A percentile compares a stretch with the other conserved stretches of the same genome.
These are phyloP conservation scores for Torrubiella hemipterigena DNA, from an alignment of 2,329 filamentous ascomycete genomes.

Conservation along the genomic window DNA sequence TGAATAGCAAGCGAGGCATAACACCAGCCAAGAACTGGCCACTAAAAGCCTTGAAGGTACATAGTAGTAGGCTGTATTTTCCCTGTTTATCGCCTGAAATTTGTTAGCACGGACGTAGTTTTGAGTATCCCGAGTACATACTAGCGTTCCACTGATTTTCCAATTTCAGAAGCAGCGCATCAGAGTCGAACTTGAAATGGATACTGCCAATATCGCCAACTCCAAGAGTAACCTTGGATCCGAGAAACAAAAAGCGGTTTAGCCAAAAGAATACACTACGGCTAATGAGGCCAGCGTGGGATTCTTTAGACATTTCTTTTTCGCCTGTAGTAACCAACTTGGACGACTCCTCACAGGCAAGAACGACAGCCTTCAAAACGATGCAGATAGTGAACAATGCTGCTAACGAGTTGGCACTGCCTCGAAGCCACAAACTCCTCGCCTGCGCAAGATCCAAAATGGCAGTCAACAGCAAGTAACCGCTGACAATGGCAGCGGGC, in stretches of 20 bases:
- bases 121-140: slow-evolving; percentile 3
- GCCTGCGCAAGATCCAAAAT: background rate
- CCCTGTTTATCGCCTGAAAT: slow-evolving; percentile 9
- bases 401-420: background rate
- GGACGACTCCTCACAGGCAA: background rate
- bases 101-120: background rate
- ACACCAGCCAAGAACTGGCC: slow-evolving; percentile 19
- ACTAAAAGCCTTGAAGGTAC: slow-evolving; percentile 15
- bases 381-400: background rate
- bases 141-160: slow-evolving; percentile 13
- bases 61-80: slow-evolving; percentile 13
- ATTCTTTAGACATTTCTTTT: background rate
- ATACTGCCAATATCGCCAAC: slow-evolving; percentile 14
- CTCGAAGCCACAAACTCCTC: background rate
- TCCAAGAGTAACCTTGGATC: slow-evolving; percentile 10
- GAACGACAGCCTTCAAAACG: background rate
- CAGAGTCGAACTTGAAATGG: slow-evolving; percentile 16
- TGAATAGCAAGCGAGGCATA: slow-evolving; percentile 22
- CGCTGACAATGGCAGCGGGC: background rate
- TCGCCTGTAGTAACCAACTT: background rate
- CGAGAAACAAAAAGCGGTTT: background rate
- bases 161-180: slow-evolving; percentile 9
- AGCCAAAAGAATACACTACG: background rate
- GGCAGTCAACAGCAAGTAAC: background rate
- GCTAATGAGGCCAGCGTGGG: background rate